Base-by-base conservation (phyloP, 306 rosid genomes). In the Rubus parviflorus region DNA sequence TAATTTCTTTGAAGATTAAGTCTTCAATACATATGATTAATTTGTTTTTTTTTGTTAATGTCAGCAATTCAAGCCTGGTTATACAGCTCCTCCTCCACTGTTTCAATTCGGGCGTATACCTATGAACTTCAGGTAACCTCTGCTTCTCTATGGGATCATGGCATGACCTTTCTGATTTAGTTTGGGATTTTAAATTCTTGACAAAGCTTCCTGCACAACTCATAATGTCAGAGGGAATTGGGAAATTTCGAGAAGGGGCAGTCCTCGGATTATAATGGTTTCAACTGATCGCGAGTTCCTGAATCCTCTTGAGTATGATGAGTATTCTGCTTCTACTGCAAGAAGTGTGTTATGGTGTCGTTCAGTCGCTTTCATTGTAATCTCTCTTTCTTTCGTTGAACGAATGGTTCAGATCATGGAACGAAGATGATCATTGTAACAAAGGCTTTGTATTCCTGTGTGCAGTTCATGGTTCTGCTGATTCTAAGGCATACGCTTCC, bases 51-150 rank as follows among this genome's bases (percentile, higher is more conserved):
- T 10, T 42, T 67, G 42, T 74, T 63, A 56, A 56, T 81, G 63
- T 75, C 90, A 96, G 99, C 96, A 74, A 85, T 96, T 87, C 86
- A 88, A 88, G 72, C 97, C 96, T 49, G 98, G 87, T 66, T 96
- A 96, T 76, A 91, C 99, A 15, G 94, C 97, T 82, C 98, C 98
- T 70, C 88, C 97, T 53, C 97, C 97, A 1, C 82, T 96, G 60
- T 92, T 96, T 83, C 87, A 79, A 75, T 88, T 92, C 61, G 97
- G 99, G 45, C 97, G 90, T 41, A 90, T 92, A 70, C 99, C 99
- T 46, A 92, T 92, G 97, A 90, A 85, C 85, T 92, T 96, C 87
- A 92, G 99, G 99, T 96, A 82, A 9, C 47, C 47, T 40, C 35
- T 67, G 30, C 52, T 43, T 10, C 41, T 9, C n/a, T 9, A 23